Evolutionary conservation across 177 flowering plant genomes (phyloP).

Genomic region (Telopea speciosissima): DNA sequence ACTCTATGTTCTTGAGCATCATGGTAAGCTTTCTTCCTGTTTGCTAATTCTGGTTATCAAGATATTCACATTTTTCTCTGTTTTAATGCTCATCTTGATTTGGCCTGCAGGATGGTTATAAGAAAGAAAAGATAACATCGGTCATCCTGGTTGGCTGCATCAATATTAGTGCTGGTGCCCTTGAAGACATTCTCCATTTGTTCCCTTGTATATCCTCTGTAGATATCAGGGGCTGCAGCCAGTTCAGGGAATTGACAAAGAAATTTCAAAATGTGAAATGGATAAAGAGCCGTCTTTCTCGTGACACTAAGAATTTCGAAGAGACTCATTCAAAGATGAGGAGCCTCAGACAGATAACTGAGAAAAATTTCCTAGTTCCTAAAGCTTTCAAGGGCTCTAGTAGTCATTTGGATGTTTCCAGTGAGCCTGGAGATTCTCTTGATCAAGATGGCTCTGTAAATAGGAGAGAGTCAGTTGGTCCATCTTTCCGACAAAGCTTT

Average conservation of each 20-base stretch:
- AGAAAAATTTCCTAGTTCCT: conserved; percentile 31
- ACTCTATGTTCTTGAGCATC: conserved; percentile 41
- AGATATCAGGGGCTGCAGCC: conserved; percentile 82
- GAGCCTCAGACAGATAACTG: conserved; percentile 62
- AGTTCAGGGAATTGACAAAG: conserved; percentile 52
- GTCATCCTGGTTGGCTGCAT: conserved; percentile 68
- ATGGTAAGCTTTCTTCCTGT: conserved; percentile 46
- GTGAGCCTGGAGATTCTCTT: conserved; percentile 52
- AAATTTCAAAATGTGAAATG: conserved; percentile 61
- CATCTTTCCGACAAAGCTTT: conserved; percentile 57
- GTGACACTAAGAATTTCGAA: conserved; percentile 17
- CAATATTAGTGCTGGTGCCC: conserved; percentile 46
- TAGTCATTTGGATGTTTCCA: conserved; percentile 49
- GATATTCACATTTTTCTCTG: neutral
- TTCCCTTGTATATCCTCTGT: conserved; percentile 53
- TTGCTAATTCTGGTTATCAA: neutral
- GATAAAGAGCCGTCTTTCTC: conserved; percentile 37
- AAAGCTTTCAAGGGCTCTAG: conserved; percentile 29
- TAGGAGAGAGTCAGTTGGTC: conserved; percentile 57
- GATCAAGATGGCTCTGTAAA: conserved; percentile 38
- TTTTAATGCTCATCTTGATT: conserved; percentile 5
- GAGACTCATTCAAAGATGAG: conserved; percentile 41
- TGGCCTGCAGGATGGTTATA: conserved; percentile 68
- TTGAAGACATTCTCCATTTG: conserved; percentile 62
- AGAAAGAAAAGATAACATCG: conserved; percentile 54